A percentile compares a stretch with the other conserved stretches of the same genome.
Conservation (phyloP, 306 rosid species). For the Quercus glauca region DNA sequence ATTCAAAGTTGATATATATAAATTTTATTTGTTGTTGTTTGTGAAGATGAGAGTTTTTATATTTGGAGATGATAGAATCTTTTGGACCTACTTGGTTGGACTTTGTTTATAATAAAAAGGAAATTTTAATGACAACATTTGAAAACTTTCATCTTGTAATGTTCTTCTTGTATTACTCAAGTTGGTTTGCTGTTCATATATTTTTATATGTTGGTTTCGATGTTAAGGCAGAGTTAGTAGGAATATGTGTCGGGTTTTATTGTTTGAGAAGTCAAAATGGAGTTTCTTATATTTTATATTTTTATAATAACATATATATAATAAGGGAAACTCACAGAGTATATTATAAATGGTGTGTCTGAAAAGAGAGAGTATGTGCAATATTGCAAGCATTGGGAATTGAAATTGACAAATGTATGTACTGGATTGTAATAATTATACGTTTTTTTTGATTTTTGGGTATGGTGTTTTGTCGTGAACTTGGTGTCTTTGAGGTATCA, state of each 20-base stretch:
- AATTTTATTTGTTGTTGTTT: not conserved
- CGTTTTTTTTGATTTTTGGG: slow-evolving; percentile 29
- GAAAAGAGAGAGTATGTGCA: not conserved
- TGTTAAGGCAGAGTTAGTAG: slow-evolving; percentile 48
- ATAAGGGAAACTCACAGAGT: too few species aligned
- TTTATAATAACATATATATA: not conserved
- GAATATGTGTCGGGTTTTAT: slow-evolving; percentile 84
- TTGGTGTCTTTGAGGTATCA: slow-evolving; percentile 39
- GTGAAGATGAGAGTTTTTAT: not conserved
- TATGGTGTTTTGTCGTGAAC: slow-evolving; percentile 42
- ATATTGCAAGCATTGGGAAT: slow-evolving; percentile 17
- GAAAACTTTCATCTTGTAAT: slow-evolving; percentile 39
- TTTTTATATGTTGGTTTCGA: slow-evolving; percentile 18
- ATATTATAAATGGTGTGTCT: too few species aligned
- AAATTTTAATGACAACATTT: slow-evolving; percentile 20
- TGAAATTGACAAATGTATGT: slow-evolving; percentile 15
- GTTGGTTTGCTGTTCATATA: not conserved
- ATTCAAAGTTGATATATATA: slow-evolving; percentile 30
- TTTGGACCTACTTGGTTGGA: slow-evolving; percentile 41
- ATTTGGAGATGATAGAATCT: slow-evolving; percentile 32
- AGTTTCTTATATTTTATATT: not conserved
- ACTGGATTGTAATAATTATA: not conserved
- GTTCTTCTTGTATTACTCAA: slow-evolving; percentile 19
- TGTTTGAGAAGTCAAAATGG: slow-evolving; percentile 63
- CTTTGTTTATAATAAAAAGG: slow-evolving; percentile 30